Evolutionary conservation across 2,329 filamentous ascomycete genomes (phyloP).

Genomic region (Bipolaris gigantea): DNA sequence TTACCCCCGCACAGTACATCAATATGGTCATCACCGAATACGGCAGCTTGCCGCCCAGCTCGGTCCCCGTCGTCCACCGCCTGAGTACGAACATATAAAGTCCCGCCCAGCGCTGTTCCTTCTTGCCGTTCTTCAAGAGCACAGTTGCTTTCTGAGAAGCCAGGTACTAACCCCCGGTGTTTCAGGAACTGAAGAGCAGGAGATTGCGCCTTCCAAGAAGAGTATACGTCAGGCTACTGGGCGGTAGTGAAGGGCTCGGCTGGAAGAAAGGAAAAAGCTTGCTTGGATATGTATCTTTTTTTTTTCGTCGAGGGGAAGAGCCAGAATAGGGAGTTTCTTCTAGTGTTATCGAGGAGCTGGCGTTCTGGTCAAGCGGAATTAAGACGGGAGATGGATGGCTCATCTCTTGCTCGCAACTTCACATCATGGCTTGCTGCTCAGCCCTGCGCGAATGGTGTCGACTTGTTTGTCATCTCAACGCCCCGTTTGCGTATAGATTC

Average conservation of each 20-base stretch:
- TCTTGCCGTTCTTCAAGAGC: conserved; percentile 10
- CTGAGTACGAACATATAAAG: conserved; percentile 48
- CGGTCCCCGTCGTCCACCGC: conserved; percentile 74
- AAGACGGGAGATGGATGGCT: not conserved
- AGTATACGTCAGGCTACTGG: conserved; percentile 9
- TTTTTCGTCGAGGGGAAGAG: not conserved
- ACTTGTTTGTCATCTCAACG: too few relatives aligned
- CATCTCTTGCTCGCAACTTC: not conserved
- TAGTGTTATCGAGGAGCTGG: not conserved
- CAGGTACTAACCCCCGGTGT: conserved; percentile 11
- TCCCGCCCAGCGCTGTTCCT: conserved; percentile 20
- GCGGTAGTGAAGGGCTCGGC: conserved; percentile 5
- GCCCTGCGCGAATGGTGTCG: too few relatives aligned
- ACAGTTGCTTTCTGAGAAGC: not conserved
- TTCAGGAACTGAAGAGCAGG: conserved; percentile 19
- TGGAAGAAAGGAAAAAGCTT: not conserved
- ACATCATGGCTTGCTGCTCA: not conserved
- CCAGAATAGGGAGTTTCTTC: not conserved
- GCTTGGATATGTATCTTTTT: not conserved
- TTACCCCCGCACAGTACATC: conserved; percentile 84
- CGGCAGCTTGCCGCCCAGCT: conserved; percentile 81
- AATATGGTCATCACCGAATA: conserved; percentile 90
- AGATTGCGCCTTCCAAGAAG: conserved; percentile 10
- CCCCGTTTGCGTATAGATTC: too few relatives aligned
- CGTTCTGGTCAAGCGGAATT: not conserved